Evolutionary conservation across 345 rosid species (phyloP), one percentile per base, ranked within the genome.

Genomic region (Populus nigra): DNA sequence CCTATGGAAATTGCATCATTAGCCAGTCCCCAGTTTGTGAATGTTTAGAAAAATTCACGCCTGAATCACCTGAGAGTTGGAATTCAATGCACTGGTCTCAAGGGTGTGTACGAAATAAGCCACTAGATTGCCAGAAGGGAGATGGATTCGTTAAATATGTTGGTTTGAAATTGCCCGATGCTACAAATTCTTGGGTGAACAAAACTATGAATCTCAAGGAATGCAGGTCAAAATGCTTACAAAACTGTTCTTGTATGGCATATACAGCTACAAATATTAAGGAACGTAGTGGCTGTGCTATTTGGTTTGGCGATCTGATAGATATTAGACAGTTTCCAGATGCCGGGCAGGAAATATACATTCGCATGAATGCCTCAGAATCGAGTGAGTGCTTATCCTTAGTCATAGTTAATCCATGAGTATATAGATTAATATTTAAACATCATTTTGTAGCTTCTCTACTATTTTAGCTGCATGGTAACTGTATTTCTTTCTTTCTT

Each of bases 161-260:
- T 10, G 17, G 67, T 22, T 16, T 78, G 49, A 78, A 72, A 35
- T 9, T 78, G 76, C 81, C 81, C 1, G 81, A 78, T 72, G 17
- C 81, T 35, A 33, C 68, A 0, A 3, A 66, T 72, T 65, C 76
- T 72, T 31, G 76, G 76, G 72, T 78, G 11, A 53, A 55, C 49
- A 50, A 36, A 36, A 73, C 23, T 1, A 65, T 72, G 81, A 73
- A 55, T 17, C 55, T 66, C 3, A 33, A 73, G 36, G 72, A 72
- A 23, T 78, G 81, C 68, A 50, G 69, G 65, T 11, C 7, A 6
- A 50, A 49, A 36, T 78, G 81, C 65, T 72, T 73, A 45, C 43
- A 43, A 38, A 78, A 78, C 36, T 78, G 81, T 73, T 73, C 72
- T n/a, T 78, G 81, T 35, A 67, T 18, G 68, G 81, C 77, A 20